Base-by-base conservation (phyloP, 1,139 yeast genomes). In the Yamadazyma diospyri region DNA sequence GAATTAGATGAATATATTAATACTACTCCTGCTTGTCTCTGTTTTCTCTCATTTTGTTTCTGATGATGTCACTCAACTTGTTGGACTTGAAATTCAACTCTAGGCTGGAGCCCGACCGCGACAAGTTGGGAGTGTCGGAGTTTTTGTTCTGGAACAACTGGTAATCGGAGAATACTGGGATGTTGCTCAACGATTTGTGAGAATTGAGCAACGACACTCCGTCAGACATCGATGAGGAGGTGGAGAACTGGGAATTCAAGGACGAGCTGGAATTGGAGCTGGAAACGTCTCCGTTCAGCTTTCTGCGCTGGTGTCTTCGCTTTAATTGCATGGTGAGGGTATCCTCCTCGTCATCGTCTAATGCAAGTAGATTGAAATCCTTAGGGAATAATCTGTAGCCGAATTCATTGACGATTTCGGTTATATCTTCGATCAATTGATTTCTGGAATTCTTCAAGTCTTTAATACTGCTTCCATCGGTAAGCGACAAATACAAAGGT, bases 401-500 rank as follows among this genome's bases (percentile, higher is more conserved):
- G 45, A 56, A 65, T n/a, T 54, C 55, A 44, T 69, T 69, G 16
- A 69, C 74, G 25, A 69, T 46, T 13, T 59, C 61, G 3, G 76
- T 69, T 32, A 69, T 61, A 18, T 68, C 70, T 37, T 62, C 68
- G 36, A 66, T 53, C 38, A 69, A 53, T 42, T 65, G 63, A 21
- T 51, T 47, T 39, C 74, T 55, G 42, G 57, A 51, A 35, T 60
- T 58, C 41, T 73, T 75, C 38, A 71, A 60, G 35, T 73, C 80
- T 32, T 61, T 55, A 28, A 78, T 66, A 23, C 81, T 78, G 38
- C 85, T 78, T 11, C 78, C 76, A 30, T 78, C 71, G 5, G 73
- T 72, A 25, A 89, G 59, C 2, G 95, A 82, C 27, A 88, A 61
- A 52, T 87, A 82, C 32, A 89, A 62, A 1, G 97, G 97, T 42